A percentile compares a stretch with the other conserved stretches of the same genome.
phyloP scores from a whole-genome alignment of 208 protist genomes.

The Vickermania spadyakhi region DNA sequence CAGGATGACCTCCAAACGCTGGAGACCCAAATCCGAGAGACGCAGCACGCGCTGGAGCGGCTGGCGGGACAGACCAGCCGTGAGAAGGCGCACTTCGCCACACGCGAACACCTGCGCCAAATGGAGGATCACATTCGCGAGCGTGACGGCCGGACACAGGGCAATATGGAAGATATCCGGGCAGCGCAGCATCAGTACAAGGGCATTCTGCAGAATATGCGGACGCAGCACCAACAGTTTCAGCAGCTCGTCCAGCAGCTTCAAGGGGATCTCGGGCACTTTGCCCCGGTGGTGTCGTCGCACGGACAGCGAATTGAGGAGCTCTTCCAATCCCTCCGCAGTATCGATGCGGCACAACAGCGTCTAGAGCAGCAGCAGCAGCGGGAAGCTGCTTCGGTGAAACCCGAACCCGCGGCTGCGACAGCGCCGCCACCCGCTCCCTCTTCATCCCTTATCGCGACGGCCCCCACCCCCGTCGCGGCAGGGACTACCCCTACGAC shows the following conservation, averaged over 20 bases:
- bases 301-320: constrained; percentile 8
- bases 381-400: neutral
- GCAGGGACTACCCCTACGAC: no score
- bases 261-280: constrained; percentile 15
- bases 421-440: neutral
- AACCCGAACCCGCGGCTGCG: neutral
- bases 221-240: constrained; percentile 6
- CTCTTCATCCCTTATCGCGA: no score
- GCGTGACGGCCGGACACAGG: constrained; percentile 6
- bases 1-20: neutral
- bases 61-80: constrained; percentile 13
- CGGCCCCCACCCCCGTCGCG: no score
- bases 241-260: constrained; percentile 13
- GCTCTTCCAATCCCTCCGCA: neutral
- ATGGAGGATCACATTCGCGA: constrained; percentile 8
- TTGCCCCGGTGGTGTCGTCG: constrained; percentile 3
- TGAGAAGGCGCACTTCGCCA: constrained; percentile 5
- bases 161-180: constrained; percentile 5
- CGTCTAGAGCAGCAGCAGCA: constrained; percentile 1
- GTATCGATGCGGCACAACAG: neutral
- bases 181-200: constrained; percentile 9
- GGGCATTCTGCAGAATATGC: constrained; percentile 3
- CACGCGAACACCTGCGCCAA: constrained; percentile 3
- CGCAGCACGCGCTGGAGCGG: neutral
- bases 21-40: neutral